Conservation (phyloP, 768 basidiomycete genomes). For the Tylopilus felleus region DNA sequence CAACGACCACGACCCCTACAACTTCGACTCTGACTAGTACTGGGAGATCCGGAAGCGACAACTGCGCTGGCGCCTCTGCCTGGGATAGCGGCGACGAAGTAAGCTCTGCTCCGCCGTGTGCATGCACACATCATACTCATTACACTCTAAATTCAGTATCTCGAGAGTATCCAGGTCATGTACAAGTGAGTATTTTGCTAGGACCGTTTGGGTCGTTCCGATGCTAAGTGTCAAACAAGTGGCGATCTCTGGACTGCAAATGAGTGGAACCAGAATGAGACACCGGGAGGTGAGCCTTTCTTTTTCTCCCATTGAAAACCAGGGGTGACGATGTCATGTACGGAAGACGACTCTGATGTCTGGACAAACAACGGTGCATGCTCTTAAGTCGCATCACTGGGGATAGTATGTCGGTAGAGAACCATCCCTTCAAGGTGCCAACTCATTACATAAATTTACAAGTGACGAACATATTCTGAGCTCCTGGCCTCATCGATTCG, state of each 20-base stretch:
- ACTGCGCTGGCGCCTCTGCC: too few species aligned
- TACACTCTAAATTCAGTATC: constrained; percentile 34
- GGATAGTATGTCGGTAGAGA: neutral
- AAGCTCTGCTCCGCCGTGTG: constrained; percentile 9
- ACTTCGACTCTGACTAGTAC: too few species aligned
- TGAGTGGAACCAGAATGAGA: constrained; percentile 43
- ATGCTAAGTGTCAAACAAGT: constrained; percentile 21
- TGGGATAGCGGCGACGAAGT: constrained; percentile 41
- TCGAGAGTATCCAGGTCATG: constrained; percentile 36
- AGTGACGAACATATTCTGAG: too few species aligned
- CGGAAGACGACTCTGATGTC: constrained; percentile 46
- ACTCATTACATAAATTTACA: too few species aligned
- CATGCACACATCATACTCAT: neutral
- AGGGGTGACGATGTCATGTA: neutral
- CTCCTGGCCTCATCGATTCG: too few species aligned
- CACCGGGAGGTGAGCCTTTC: constrained; percentile 23
- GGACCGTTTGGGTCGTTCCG: neutral
- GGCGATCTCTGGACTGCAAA: constrained; percentile 48
- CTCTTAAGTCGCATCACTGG: constrained; percentile 6
- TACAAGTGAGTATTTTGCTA: constrained; percentile 34
- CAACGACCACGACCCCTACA: neutral
- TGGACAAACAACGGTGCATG: constrained; percentile 62
- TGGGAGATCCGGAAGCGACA: too few species aligned
- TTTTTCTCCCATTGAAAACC: neutral
- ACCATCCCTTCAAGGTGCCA: neutral